Conservation (phyloP, 352 stramenopile species). For the Blastocystis sp. region DNA sequence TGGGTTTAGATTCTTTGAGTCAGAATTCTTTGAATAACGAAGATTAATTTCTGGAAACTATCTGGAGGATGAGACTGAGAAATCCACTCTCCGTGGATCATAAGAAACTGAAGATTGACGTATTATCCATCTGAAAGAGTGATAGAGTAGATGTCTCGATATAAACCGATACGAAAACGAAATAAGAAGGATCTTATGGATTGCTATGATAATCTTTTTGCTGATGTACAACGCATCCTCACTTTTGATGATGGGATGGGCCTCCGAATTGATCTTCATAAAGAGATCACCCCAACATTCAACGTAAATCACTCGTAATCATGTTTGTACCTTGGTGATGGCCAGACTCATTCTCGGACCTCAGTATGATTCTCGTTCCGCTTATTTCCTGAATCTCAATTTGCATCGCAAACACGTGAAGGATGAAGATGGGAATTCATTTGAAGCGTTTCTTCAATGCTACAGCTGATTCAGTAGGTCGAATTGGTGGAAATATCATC, state of each 20-base stretch:
- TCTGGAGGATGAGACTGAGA: neutral
- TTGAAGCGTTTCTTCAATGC: constrained; percentile 18
- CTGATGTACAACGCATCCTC: neutral
- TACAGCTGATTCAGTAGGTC: neutral
- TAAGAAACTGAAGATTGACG: neutral
- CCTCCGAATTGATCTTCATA: neutral
- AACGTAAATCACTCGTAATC: neutral
- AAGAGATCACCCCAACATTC: neutral
- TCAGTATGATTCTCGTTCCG: neutral
- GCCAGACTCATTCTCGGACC: neutral
- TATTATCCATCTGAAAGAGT: neutral
- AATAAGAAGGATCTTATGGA: too few species aligned
- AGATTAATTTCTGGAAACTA: neutral
- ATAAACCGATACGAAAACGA: too few species aligned
- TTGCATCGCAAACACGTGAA: neutral
- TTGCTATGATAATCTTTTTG: neutral
- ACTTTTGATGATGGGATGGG: neutral
- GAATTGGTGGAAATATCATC: constrained; percentile 8
- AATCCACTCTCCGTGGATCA: neutral
- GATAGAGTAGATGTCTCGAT: too few species aligned
- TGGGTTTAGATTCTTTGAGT: too few species aligned
- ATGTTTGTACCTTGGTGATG: neutral
- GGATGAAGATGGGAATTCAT: neutral
- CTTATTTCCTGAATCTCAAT: neutral
- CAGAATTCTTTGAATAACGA: neutral